phyloP scores from a whole-genome alignment of 1,284 basidiomycete species.

The Pulchroboletus neoregius region DNA sequence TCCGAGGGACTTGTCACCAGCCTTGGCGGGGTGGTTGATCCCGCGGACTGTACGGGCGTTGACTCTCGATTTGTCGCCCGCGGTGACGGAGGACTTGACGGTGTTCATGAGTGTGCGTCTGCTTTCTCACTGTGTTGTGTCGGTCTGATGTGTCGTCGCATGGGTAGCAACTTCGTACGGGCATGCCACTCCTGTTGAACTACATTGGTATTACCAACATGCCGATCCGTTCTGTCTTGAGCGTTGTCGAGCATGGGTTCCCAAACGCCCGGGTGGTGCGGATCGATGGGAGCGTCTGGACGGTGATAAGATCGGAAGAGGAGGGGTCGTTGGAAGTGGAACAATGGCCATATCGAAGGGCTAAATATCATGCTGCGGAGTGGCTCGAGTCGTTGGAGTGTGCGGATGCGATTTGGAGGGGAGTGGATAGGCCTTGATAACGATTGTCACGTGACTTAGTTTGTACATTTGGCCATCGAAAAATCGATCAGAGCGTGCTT shows the following conservation, averaged over 20 bases:
- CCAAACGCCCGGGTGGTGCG: slow-evolving; percentile 54
- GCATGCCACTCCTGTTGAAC: slow-evolving; percentile 50
- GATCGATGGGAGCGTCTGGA: slow-evolving; percentile 54
- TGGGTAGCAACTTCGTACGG: slow-evolving; percentile 54
- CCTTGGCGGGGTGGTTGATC: slow-evolving; percentile 64
- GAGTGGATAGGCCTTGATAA: slow-evolving; percentile 15
- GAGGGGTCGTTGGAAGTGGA: slow-evolving; percentile 41
- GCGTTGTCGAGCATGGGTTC: slow-evolving; percentile 54
- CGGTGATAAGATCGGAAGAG: slow-evolving; percentile 34
- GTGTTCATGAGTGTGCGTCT: slow-evolving; percentile 32
- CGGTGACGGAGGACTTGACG: slow-evolving; percentile 35
- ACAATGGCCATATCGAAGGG: slow-evolving; percentile 52
- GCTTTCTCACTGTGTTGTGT: not conserved
- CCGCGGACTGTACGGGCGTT: slow-evolving; percentile 55
- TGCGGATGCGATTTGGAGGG: slow-evolving; percentile 41
- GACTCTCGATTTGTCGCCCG: slow-evolving; percentile 43
- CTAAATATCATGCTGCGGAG: slow-evolving; percentile 49
- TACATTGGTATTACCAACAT: slow-evolving; percentile 54
- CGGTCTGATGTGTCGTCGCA: slow-evolving; percentile 1
- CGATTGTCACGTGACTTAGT: no score
- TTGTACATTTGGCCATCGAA: no score
- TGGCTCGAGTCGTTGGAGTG: slow-evolving; percentile 63
- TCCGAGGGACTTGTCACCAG: slow-evolving; percentile 58
- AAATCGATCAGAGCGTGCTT: slow-evolving; percentile 17
- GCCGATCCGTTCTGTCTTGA: slow-evolving; percentile 41